phyloP scores from a whole-genome alignment of 2,329 filamentous ascomycete species.

The Septoria petroselini region DNA sequence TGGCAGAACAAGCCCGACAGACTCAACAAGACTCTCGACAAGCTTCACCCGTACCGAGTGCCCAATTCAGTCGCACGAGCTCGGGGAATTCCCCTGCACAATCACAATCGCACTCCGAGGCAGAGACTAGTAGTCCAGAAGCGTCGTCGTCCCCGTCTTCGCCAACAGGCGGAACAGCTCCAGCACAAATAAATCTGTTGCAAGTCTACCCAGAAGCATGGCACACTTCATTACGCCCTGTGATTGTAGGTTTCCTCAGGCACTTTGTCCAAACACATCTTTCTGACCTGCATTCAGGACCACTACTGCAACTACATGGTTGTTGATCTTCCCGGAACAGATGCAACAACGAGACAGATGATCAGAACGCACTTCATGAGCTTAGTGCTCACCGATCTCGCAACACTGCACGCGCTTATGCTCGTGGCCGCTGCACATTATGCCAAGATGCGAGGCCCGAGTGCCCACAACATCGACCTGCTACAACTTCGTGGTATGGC shows the following conservation, averaged over 20 bases:
- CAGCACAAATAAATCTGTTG: conserved; percentile 29
- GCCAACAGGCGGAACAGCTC: conserved; percentile 6
- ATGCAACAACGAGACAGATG: conserved; percentile 37
- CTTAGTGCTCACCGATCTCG: conserved; percentile 42
- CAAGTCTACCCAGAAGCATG: conserved; percentile 41
- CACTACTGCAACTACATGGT: conserved; percentile 39
- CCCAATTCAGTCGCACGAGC: conserved; percentile 18
- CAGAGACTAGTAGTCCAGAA: conserved; percentile 30
- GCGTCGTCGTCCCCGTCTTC: conserved; percentile 26
- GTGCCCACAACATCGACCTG: conserved; percentile 39
- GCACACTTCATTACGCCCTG: conserved; percentile 37
- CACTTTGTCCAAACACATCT: neutral
- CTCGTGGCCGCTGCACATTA: conserved; percentile 45
- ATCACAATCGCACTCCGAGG: conserved; percentile 11
- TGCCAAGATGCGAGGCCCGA: conserved; percentile 34
- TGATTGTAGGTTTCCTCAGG: conserved; percentile 28
- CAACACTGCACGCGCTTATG: conserved; percentile 44
- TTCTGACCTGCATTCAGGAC: conserved; percentile 27
- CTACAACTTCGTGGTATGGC: conserved; percentile 47
- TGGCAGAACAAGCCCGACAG: conserved; percentile 24
- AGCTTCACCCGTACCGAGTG: conserved; percentile 12
- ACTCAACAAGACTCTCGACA: conserved; percentile 11
- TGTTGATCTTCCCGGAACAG: conserved; percentile 45
- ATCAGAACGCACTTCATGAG: conserved; percentile 44
- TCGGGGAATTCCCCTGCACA: conserved; percentile 14